Conservation (phyloP, 495 filamentous ascomycete genomes). For the Bombardia bombarda region DNA sequence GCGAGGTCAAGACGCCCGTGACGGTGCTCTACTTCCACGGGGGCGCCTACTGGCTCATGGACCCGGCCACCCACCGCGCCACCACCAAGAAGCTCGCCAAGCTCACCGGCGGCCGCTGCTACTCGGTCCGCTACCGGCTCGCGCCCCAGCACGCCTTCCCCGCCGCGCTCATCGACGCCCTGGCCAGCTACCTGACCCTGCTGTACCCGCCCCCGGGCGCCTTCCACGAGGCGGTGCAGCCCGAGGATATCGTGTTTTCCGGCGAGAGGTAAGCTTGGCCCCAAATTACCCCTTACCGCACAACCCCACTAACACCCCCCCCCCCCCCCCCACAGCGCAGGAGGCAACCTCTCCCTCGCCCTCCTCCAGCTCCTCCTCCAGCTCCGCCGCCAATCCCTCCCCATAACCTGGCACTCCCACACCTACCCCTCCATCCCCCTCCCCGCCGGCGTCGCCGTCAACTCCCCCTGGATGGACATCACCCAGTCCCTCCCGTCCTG, state of each 20-base stretch:
- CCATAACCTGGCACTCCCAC: constrained; percentile 60
- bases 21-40: constrained; percentile 86
- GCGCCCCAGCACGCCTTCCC: constrained; percentile 82
- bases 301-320: neutral
- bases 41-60: constrained; percentile 76
- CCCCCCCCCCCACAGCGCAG: constrained; percentile 46
- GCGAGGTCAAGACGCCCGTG: constrained; percentile 55
- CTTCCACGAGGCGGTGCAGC: constrained; percentile 58
- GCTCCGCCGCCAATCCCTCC: constrained; percentile 46
- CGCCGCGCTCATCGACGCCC: constrained; percentile 71
- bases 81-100: constrained; percentile 44
- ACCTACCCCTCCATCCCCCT: constrained; percentile 46
- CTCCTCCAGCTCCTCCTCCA: constrained; percentile 70
- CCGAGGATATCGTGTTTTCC: constrained; percentile 66
- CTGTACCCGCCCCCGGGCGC: constrained; percentile 71
- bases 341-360: constrained; percentile 65
- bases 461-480: constrained; percentile 73
- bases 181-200: constrained; percentile 74
- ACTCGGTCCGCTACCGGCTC: constrained; percentile 81
- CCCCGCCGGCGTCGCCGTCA: constrained; percentile 58
- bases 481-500: constrained; percentile 67
- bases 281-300: neutral
- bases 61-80: constrained; percentile 57
- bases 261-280: constrained; percentile 53
- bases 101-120: constrained; percentile 48